phyloP scores from a whole-genome alignment of 1,284 basidiomycete genomes.

The Rhodotorula sp. region DNA sequence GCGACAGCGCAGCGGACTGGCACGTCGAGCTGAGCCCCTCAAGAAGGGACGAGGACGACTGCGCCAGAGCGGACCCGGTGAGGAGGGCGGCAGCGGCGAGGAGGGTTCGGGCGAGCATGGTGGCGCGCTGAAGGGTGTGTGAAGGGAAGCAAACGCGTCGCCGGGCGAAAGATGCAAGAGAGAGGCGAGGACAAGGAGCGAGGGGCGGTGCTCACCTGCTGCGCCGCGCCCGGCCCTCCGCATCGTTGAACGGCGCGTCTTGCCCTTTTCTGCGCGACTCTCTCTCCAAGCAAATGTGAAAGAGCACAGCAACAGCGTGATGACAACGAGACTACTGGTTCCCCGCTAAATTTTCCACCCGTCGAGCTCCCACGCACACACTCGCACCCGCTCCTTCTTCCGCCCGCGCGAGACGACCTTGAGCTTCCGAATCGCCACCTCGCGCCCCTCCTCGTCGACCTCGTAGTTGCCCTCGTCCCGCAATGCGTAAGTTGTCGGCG shows the following conservation, averaged over 20 bases:
- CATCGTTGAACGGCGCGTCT: background rate
- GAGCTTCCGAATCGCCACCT: conserved; percentile 33
- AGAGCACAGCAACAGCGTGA: background rate
- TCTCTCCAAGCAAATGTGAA: background rate
- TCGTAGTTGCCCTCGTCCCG: conserved; percentile 21
- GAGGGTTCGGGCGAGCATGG: conserved; percentile 10
- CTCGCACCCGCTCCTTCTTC: conserved; percentile 27
- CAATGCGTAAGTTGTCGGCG: conserved; percentile 15
- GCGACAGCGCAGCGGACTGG: conserved; percentile 3
- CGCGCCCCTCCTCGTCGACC: conserved; percentile 22
- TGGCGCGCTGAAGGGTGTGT: background rate
- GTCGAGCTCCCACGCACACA: conserved; percentile 42
- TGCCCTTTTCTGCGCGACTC: background rate
- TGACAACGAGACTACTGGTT: background rate
- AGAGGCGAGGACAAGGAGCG: background rate
- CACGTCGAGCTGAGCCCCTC: conserved; percentile 2
- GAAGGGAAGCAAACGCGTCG: background rate
- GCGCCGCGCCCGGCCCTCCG: background rate
- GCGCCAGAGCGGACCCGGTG: background rate
- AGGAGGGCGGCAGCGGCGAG: background rate
- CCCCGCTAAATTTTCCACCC: conserved; percentile 33
- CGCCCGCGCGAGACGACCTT: conserved; percentile 38
- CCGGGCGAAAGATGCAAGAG: background rate
- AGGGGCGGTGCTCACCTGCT: background rate
- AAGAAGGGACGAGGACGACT: conserved; percentile 3